A percentile compares a stretch with the other conserved stretches of the same genome.
Evolutionary conservation across 2,329 filamentous ascomycete species (phyloP).

Genomic region (Blastomyces gilchristii): DNA sequence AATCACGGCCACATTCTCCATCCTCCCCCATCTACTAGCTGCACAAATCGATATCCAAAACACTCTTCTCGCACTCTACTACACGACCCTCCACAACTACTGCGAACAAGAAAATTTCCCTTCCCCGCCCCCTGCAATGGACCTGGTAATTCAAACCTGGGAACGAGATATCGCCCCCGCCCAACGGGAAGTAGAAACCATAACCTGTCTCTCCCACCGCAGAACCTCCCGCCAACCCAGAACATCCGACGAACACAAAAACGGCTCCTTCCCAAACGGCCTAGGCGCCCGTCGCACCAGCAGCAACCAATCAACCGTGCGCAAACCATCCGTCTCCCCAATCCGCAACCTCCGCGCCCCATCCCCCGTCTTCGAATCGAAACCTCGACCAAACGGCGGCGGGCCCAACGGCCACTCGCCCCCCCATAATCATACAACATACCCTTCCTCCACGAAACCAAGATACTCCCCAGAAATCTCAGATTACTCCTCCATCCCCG

Average conservation of each 20-base stretch:
- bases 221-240: conserved; percentile 50
- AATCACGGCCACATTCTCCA: conserved; percentile 57
- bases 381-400: conserved; percentile 20
- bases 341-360: conserved; percentile 19
- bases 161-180: conserved; percentile 52
- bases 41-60: conserved; percentile 69
- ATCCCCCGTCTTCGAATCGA: conserved; percentile 20
- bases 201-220: conserved; percentile 54
- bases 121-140: conserved; percentile 61
- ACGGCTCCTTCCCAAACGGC: conserved; percentile 30
- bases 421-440: not conserved
- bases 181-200: conserved; percentile 56
- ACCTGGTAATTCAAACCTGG: conserved; percentile 59
- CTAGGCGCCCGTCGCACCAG: conserved; percentile 29
- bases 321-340: conserved; percentile 24
- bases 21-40: conserved; percentile 62
- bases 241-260: conserved; percentile 39
- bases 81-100: conserved; percentile 65
- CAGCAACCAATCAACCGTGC: conserved; percentile 26
- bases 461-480: conserved; percentile 14
- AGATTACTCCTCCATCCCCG: conserved; percentile 20
- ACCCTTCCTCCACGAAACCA: conserved; percentile 12
- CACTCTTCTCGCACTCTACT: conserved; percentile 63
- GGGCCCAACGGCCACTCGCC: conserved; percentile 6
- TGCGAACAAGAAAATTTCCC: conserved; percentile 59